A percentile compares a stretch with the other conserved stretches of the same genome.
Evolutionary conservation across 805 yeast species (phyloP).

Genomic region (Metschnikowia continentalis): DNA sequence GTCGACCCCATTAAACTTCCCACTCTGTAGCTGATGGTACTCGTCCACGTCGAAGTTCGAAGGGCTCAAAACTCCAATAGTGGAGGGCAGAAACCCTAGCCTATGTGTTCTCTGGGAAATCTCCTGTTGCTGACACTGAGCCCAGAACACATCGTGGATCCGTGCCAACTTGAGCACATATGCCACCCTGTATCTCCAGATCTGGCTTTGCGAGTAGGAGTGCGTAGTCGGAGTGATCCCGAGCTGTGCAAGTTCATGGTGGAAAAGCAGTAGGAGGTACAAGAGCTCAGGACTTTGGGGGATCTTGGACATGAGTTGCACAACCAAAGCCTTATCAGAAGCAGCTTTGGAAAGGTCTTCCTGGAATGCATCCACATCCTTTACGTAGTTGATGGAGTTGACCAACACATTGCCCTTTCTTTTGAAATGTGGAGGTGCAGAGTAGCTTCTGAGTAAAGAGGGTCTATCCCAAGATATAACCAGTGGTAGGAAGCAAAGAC

Average conservation of each 20-base stretch:
- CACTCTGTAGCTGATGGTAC: constrained; percentile 26
- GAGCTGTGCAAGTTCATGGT: constrained; percentile 26
- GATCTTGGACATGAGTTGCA: constrained; percentile 22
- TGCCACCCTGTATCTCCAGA: constrained; percentile 18
- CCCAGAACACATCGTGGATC: constrained; percentile 37
- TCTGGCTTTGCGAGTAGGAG: constrained; percentile 6
- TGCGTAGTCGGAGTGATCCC: constrained; percentile 22
- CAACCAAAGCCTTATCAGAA: constrained; percentile 21
- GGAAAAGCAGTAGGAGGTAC: constrained; percentile 28
- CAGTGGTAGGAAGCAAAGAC: neutral
- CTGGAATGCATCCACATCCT: constrained; percentile 26
- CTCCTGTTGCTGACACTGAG: constrained; percentile 26
- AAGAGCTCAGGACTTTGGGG: constrained; percentile 26
- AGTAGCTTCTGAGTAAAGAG: constrained; percentile 1
- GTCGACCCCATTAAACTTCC: constrained; percentile 21
- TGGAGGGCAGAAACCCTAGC: constrained; percentile 21
- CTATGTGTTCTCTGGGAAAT: constrained; percentile 30
- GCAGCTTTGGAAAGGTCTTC: constrained; percentile 17
- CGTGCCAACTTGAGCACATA: constrained; percentile 23
- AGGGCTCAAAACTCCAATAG: constrained; percentile 40
- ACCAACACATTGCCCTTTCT: constrained; percentile 9
- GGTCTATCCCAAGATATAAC: neutral
- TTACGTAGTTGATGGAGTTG: constrained; percentile 25
- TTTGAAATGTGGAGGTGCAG: constrained; percentile 12
- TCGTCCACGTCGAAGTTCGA: constrained; percentile 25